Percentiles rank a stretch among this genome's conserved stretches.
phyloP scores from a whole-genome alignment of 257 asterid genomes.

The Solanum tarapatanum region DNA sequence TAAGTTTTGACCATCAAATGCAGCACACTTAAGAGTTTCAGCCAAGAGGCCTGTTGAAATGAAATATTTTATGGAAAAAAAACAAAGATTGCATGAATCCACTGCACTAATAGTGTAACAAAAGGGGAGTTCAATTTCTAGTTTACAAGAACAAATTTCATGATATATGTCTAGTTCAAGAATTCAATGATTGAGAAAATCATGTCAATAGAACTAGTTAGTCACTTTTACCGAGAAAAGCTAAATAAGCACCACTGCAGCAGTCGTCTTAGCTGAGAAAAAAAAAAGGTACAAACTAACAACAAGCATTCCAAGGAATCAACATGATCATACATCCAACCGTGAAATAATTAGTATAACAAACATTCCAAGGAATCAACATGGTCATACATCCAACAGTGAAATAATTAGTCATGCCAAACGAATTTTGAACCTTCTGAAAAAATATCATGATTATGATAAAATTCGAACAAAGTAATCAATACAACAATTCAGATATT shows the following conservation, averaged over 20 bases:
- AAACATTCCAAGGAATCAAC: background rate
- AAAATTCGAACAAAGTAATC: constrained; percentile 1
- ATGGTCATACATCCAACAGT: background rate
- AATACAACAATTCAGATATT: constrained; percentile 40
- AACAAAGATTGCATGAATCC: background rate
- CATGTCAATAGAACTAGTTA: background rate
- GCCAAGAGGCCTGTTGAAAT: background rate
- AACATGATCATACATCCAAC: background rate
- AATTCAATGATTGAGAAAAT: background rate
- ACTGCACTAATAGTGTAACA: background rate
- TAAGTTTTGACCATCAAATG: background rate
- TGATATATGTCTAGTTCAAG: background rate
- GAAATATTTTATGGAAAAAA: background rate
- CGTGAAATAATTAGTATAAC: background rate
- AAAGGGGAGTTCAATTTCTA: background rate
- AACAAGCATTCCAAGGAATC: background rate
- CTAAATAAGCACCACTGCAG: background rate
- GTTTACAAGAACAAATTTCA: background rate
- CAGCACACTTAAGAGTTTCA: background rate
- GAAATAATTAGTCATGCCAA: background rate
- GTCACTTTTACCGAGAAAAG: background rate
- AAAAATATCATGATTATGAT: background rate
- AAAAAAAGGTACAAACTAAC: background rate
- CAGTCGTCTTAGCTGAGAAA: background rate
- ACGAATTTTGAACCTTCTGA: background rate